Conservation (phyloP, 2,329 filamentous ascomycete species). For the Madurella mycetomatis region DNA sequence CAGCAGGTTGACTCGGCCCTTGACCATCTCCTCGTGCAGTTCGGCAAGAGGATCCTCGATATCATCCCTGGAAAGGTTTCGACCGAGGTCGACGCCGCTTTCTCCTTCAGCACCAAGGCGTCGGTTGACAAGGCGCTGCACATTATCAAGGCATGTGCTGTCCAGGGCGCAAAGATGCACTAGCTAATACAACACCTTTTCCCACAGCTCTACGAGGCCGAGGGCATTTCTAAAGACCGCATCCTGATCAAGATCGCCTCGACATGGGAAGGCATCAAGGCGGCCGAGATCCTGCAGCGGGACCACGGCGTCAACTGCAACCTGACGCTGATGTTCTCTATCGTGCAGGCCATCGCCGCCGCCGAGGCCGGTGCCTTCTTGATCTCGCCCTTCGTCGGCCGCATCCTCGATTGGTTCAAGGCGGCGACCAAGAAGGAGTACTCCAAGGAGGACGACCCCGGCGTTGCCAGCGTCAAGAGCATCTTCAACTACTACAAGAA, state of each 20-base stretch:
- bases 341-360: conserved; percentile 88
- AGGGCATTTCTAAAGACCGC: conserved; percentile 89
- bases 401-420: conserved; percentile 99
- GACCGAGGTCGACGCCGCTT: conserved; percentile 92
- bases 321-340: conserved; percentile 97
- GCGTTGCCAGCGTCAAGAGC: conserved; percentile 84
- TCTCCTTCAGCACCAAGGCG: conserved; percentile 91
- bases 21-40: conserved; percentile 93
- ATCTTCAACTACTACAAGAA: conserved; percentile 99
- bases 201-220: conserved; percentile 81
- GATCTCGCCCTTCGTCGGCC: conserved; percentile 98
- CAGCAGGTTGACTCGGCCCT: conserved; percentile 84
- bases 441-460: conserved; percentile 83
- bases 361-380: conserved; percentile 95
- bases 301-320: conserved; percentile 98
- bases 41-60: conserved; percentile 94
- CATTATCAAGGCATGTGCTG: conserved; percentile 76
- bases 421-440: conserved; percentile 91
- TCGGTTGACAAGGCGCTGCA: conserved; percentile 94
- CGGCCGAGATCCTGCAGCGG: conserved; percentile 91
- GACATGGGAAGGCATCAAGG: conserved; percentile 99
- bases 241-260: conserved; percentile 98
- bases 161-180: too few relatives aligned
- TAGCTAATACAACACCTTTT: conserved; percentile 3
- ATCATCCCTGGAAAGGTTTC: conserved; percentile 98